Base-by-base conservation (phyloP, 306 rosid species). In the Cucurbita ficifolia region DNA sequence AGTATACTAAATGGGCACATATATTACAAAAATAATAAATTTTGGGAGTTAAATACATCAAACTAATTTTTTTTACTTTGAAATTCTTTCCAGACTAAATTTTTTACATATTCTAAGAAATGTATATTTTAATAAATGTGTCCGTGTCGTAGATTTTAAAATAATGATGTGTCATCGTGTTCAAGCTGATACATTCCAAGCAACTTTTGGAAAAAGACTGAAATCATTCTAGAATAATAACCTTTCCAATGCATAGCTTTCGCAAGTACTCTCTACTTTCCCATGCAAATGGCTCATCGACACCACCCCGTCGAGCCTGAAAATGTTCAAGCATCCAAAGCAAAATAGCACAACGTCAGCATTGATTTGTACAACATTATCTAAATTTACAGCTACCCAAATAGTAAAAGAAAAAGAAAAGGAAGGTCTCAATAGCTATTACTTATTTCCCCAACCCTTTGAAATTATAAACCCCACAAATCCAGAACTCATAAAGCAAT, bases 271-370 rank as follows among this genome's bases (percentile, higher is more conserved):
- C 99, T 58, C 91, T 91, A 81, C 99, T 95, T 7, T 89, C 90
- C 99, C 99, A 95, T 52, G 99, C 99, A 80, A 88, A 95, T 54
- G 99, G 90, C 82, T 95, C 99, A 54, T 95, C 99, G 10, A 78
- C 76, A 33, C 96, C 91, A 22, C 89, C 92, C 85, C 96, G 84
- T 38, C 99, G 90, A 21, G 97, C 99, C 99, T 91, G 77, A 7
- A 7, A 48, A 57, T 72, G 8, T 43, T 8, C 7, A 21, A 63
- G 73, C 51, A 72, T 40, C 51, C 79, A 29, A 10, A 75, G 48
- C 22, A 35, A 36, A 43, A 79, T 49, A 70, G 42, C 56, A 29
- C 42, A 69, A 8, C 12, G 29, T 69, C 39, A 67, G 40, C 39
- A 10, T 65, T 43, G 12, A 45, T 14, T 67, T 67, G 39, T 45